Conservation (phyloP, 1,284 basidiomycete genomes). For the Sanghuangporus baumii region DNA sequence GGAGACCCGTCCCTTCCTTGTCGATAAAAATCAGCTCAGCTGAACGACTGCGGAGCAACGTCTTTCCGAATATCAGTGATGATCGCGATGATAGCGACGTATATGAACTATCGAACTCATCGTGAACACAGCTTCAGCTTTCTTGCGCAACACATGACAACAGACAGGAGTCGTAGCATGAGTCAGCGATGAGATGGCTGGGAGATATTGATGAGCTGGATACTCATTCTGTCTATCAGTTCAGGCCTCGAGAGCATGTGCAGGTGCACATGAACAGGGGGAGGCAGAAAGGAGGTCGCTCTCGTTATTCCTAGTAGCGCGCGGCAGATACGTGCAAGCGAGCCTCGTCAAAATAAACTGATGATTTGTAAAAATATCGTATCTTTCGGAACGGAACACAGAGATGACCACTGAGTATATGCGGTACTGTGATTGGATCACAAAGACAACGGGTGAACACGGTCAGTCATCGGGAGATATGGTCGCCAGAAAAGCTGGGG, state of each 20-base stretch:
- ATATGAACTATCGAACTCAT: neutral
- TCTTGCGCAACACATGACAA: neutral
- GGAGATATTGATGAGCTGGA: neutral
- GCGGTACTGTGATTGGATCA: neutral
- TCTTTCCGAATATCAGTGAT: neutral
- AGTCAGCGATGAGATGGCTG: conserved; percentile 3
- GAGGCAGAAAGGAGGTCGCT: neutral
- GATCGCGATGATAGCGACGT: neutral
- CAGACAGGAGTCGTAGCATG: neutral
- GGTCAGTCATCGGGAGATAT: neutral
- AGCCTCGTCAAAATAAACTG: neutral
- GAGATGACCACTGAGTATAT: neutral
- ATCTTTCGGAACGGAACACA: neutral
- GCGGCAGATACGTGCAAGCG: neutral
- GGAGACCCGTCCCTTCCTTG: neutral
- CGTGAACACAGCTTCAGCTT: neutral
- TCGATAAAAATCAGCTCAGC: neutral
- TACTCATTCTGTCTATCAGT: neutral
- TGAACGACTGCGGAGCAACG: neutral
- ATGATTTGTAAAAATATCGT: neutral
- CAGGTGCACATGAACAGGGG: neutral
- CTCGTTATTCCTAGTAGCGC: neutral
- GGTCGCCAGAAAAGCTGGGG: neutral
- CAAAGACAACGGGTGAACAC: neutral
- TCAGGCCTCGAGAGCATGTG: neutral